Evolutionary conservation across 768 basidiomycete species (phyloP).

Genomic region (Lactifluus subvellereus): DNA sequence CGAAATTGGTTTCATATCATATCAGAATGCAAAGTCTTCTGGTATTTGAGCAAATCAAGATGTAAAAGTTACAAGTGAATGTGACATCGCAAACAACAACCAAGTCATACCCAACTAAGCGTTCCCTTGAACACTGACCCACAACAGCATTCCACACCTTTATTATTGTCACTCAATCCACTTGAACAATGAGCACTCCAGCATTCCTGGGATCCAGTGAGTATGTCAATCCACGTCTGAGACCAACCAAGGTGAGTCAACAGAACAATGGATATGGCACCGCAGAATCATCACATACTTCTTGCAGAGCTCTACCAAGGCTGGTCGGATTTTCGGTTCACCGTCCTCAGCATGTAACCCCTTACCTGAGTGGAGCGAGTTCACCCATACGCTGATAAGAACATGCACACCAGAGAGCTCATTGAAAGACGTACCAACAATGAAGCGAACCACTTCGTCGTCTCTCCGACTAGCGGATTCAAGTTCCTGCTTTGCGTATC

Average conservation of each 20-base stretch:
- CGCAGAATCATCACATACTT: background rate
- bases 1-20: too few relatives aligned
- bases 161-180: background rate
- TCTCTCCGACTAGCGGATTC: background rate
- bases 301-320: background rate
- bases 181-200: constrained; percentile 5
- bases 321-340: constrained; percentile 9
- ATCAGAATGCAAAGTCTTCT: too few relatives aligned
- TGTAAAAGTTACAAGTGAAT: too few relatives aligned
- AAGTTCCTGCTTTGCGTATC: background rate
- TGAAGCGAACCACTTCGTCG: constrained; percentile 5
- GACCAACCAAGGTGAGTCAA: background rate
- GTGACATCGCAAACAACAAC: too few relatives aligned
- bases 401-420: background rate
- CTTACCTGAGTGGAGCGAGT: background rate
- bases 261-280: background rate
- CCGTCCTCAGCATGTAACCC: constrained; percentile 3
- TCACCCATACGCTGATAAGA: background rate
- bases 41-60: too few relatives aligned
- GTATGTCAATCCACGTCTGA: background rate
- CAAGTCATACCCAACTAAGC: background rate
- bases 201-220: constrained; percentile 2
- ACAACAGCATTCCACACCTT: background rate
- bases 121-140: too few relatives aligned
- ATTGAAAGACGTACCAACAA: constrained; percentile 7